Base-by-base conservation (phyloP, 192 early-diverging fungal genomes). In the Rhizophagus prolifer region DNA sequence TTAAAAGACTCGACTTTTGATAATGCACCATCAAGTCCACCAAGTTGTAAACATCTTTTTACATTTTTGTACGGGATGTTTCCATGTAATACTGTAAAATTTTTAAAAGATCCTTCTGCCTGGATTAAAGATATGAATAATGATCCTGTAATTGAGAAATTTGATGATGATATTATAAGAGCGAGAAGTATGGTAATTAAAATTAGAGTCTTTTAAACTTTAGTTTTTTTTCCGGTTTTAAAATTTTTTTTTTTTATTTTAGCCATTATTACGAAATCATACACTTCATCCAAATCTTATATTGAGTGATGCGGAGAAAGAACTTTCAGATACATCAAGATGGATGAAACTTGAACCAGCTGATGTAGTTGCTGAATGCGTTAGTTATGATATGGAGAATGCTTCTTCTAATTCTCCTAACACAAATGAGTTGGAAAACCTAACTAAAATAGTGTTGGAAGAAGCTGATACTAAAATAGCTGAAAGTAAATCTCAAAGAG, bases 311-410 rank as follows among this genome's bases (percentile, higher is more conserved):
- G 36, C 65, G 2, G 78, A 83, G 25, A 77, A 81, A 16, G 88
- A 89, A 60, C 41, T 88, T 4, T 72, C 77, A 1, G 82, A 88
- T 28, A 82, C 79, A 5, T 81, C 84, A 6, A 75, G 88, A 31
- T 88, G 85, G 85, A 83, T 85, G 79, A 89, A 89, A 65, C 71
- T 89, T 58, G 88, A 89, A 62, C 86, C 88, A 4, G 86, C 86
- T 54, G 88, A 88, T 71, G 83, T 89, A 71, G 83, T 89, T 50
- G 88, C 88, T 47, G 83, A 84, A 78, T 85, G 84, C 58, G 84
- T 89, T 81, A 82, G 88, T 61, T 72, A 85, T 26, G 86, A 89
- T 81, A 74, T 89, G 2, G 86, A 85, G 60, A 88, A 85, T 64
- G 84, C 86, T 12, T 47, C 60, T 31, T 73, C 72, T 25, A 69